Evolutionary conservation across 1,284 basidiomycete species (phyloP).

Genomic region (Bothia castanella): DNA sequence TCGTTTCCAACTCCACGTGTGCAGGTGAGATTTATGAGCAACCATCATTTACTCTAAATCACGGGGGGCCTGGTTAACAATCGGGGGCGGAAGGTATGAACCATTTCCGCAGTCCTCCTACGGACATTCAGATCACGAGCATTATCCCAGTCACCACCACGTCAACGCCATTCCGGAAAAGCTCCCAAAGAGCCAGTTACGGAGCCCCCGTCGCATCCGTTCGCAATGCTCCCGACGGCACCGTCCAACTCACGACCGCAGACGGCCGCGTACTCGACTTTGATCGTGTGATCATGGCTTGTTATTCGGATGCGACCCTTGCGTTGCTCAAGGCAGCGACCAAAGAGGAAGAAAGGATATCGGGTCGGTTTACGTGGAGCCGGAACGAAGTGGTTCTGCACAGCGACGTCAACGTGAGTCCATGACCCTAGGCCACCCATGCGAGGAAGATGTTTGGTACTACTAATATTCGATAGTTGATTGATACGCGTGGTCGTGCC

Average conservation of each 20-base stretch:
- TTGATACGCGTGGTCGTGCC: constrained; percentile 64
- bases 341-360: constrained; percentile 52
- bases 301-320: constrained; percentile 69
- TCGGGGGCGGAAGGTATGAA: constrained; percentile 65
- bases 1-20: constrained; percentile 1
- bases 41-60: constrained; percentile 77
- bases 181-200: constrained; percentile 52
- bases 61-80: constrained; percentile 74
- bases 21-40: constrained; percentile 70
- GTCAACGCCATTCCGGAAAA: constrained; percentile 60
- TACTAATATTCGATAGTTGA: no score
- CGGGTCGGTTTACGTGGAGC: constrained; percentile 65
- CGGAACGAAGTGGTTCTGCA: constrained; percentile 71
- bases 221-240: constrained; percentile 10
- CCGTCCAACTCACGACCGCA: constrained; percentile 43
- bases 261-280: constrained; percentile 45
- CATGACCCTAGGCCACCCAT: constrained; percentile 39
- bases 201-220: constrained; percentile 55
- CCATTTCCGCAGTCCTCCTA: neutral
- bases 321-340: constrained; percentile 53
- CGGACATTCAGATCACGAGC: neutral
- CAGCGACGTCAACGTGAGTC: constrained; percentile 59
- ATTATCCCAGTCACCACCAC: constrained; percentile 50
- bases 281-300: constrained; percentile 78
- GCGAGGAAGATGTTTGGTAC: no score